Evolutionary conservation across 495 filamentous ascomycete genomes (phyloP).

Genomic region (Penicillium cosmopolitanum): DNA sequence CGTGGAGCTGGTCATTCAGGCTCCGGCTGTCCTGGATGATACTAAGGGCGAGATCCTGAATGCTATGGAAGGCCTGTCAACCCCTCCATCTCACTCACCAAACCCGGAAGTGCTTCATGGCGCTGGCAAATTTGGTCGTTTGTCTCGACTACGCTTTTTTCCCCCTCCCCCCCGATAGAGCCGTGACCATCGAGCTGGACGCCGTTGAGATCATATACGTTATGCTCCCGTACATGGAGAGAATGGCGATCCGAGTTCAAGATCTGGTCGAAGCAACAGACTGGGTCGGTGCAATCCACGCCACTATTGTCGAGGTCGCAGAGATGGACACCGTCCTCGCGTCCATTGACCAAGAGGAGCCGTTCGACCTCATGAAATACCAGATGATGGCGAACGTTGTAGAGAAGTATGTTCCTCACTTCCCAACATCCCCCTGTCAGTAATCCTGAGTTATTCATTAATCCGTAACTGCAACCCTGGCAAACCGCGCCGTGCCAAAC

Average conservation of each 20-base stretch:
- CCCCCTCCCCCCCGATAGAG: slow-evolving; percentile 8
- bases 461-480: too few species aligned
- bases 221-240: slow-evolving; percentile 15
- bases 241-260: slow-evolving; percentile 5
- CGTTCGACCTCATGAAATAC: neutral
- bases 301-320: neutral
- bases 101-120: slow-evolving; percentile 25
- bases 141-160: slow-evolving; percentile 30
- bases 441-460: too few species aligned
- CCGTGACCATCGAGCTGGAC: slow-evolving; percentile 7
- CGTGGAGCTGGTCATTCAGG: slow-evolving; percentile 18
- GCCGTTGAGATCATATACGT: slow-evolving; percentile 15
- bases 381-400: too few species aligned
- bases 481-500: too few species aligned
- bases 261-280: slow-evolving; percentile 8
- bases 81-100: slow-evolving; percentile 13
- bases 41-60: slow-evolving; percentile 19
- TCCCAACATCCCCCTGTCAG: too few species aligned
- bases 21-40: neutral
- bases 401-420: too few species aligned
- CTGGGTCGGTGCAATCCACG: neutral
- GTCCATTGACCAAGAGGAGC: neutral
- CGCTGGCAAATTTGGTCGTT: slow-evolving; percentile 30
- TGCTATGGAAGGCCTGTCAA: slow-evolving; percentile 15
- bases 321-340: too few species aligned